Conservation (phyloP, 345 rosid genomes). For the Rhodamnia argentea region DNA sequence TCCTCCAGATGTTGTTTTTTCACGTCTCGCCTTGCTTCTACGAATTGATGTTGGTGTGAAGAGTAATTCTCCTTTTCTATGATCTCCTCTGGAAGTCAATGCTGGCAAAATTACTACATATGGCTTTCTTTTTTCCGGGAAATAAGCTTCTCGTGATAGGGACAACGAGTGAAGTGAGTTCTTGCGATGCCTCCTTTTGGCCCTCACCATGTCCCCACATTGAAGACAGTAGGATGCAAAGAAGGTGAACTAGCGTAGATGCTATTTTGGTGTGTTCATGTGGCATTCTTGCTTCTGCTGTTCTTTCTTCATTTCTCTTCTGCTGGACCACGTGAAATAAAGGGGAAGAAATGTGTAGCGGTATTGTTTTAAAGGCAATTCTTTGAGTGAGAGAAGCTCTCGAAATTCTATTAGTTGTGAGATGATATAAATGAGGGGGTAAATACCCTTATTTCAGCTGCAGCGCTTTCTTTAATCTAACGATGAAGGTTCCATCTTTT, state of each 20-base stretch:
- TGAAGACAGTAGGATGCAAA: conserved; percentile 59
- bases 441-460: too few relatives aligned
- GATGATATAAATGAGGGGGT: too few relatives aligned
- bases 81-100: background rate
- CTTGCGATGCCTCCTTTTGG: conserved; percentile 65
- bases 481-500: too few relatives aligned
- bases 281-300: background rate
- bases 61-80: background rate
- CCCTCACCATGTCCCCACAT: conserved; percentile 53
- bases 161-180: conserved; percentile 77
- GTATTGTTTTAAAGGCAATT: background rate
- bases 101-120: background rate
- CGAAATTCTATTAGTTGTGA: too few relatives aligned
- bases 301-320: background rate
- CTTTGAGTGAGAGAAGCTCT: too few relatives aligned
- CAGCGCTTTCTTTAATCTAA: too few relatives aligned
- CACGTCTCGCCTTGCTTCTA: background rate
- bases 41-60: background rate
- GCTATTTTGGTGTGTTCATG: background rate
- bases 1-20: conserved; percentile 71
- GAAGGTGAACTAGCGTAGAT: conserved; percentile 36
- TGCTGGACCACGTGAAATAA: background rate
- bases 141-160: conserved; percentile 86
- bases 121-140: conserved; percentile 25
- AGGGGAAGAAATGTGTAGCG: background rate